Evolutionary conservation across 2,329 filamentous ascomycete genomes (phyloP).

Genomic region (Xylaria sp.): DNA sequence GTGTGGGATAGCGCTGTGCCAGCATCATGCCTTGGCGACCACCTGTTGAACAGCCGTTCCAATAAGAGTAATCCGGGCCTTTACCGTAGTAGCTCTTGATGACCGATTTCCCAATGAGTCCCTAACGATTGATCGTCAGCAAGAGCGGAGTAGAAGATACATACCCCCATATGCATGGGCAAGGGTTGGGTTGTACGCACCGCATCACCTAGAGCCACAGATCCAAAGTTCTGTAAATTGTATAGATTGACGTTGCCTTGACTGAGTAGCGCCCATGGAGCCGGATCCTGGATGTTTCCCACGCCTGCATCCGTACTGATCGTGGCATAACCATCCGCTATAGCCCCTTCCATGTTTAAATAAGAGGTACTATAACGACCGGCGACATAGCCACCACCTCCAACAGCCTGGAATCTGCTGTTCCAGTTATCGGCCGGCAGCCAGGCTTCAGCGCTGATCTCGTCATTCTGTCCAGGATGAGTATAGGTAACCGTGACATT

Average conservation of each 20-base stretch:
- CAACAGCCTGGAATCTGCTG: conserved; percentile 38
- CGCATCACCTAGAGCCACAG: conserved; percentile 38
- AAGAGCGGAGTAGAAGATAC: not conserved
- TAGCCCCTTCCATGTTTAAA: not conserved
- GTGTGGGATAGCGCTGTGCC: conserved; percentile 56
- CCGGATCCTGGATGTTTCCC: conserved; percentile 15
- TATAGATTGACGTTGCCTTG: conserved; percentile 38
- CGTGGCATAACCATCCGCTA: conserved; percentile 5
- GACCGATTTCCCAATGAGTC: conserved; percentile 51
- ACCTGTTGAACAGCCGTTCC: conserved; percentile 55
- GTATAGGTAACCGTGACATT: conserved; percentile 51
- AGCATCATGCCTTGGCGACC: conserved; percentile 61
- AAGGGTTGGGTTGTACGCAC: conserved; percentile 4
- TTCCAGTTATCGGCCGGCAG: conserved; percentile 41
- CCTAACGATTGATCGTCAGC: conserved; percentile 24
- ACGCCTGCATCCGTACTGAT: conserved; percentile 33
- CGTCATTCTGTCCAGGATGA: conserved; percentile 48
- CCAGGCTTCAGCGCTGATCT: conserved; percentile 45
- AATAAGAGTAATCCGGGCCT: conserved; percentile 54
- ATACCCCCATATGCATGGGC: too few species aligned
- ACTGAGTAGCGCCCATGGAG: conserved; percentile 27
- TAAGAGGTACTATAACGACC: not conserved
- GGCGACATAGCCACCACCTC: conserved; percentile 41
- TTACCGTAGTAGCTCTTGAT: conserved; percentile 48
- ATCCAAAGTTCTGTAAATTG: conserved; percentile 38